A percentile compares a stretch with the other conserved stretches of the same genome.
Evolutionary conservation across 257 asterid genomes (phyloP).

Genomic region (Solanum piurae): DNA sequence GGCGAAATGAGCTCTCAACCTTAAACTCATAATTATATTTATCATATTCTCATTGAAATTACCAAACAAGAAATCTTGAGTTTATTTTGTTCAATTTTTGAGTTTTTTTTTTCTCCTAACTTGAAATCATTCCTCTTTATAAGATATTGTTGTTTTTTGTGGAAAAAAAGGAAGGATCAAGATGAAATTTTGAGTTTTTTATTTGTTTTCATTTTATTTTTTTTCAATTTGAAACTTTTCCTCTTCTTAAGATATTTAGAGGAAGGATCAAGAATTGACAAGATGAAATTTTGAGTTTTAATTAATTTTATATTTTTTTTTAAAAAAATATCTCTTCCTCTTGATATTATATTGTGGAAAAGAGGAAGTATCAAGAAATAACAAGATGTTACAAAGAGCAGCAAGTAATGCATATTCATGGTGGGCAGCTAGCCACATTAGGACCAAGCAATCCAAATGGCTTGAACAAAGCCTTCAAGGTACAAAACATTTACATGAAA

Average conservation of each 20-base stretch:
- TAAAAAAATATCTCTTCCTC: not conserved
- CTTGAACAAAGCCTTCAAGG: slow-evolving; percentile 36
- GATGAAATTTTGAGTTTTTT: not conserved
- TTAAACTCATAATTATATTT: slow-evolving; percentile 6
- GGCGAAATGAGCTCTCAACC: slow-evolving; percentile 3
- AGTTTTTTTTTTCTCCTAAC: not conserved
- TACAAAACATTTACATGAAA: not conserved
- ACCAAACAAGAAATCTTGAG: not conserved
- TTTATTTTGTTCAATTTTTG: not conserved
- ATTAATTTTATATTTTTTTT: not conserved
- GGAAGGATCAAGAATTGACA: not conserved
- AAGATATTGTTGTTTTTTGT: not conserved
- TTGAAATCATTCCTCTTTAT: not conserved
- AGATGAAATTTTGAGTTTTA: not conserved
- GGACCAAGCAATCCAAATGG: slow-evolving; percentile 42
- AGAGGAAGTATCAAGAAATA: not conserved
- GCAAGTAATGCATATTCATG: slow-evolving; percentile 42
- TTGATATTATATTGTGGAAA: not conserved
- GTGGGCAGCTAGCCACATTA: slow-evolving; percentile 40
- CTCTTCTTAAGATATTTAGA: not conserved
- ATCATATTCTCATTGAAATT: not conserved
- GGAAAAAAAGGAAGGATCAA: not conserved
- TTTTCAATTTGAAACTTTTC: not conserved
- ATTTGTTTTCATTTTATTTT: not conserved
- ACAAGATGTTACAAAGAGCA: slow-evolving; percentile 26